Evolutionary conservation across 495 filamentous ascomycete genomes (phyloP), one percentile per base, ranked within the genome.

Genomic region (Aspergillus funiculosus): DNA sequence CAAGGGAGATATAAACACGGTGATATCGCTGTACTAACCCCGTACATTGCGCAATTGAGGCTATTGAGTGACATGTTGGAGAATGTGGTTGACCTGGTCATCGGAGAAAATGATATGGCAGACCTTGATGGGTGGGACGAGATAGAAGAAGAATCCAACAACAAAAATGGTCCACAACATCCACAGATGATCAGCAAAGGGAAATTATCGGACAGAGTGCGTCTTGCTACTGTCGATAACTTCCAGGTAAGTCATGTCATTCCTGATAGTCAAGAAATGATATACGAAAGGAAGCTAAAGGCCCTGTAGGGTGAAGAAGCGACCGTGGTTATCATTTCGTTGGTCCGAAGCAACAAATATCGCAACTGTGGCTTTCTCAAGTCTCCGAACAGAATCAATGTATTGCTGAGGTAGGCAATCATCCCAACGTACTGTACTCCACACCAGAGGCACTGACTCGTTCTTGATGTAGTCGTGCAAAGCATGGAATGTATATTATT

Each of bases 401-500:
- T 92, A 0, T 67, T 89, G 0, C 66, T 91, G 1, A 68, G n/a
- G n/a, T n/a, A n/a, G n/a, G n/a, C n/a, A n/a, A n/a, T n/a, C n/a
- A n/a, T n/a, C n/a, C n/a, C n/a, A n/a, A n/a, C n/a, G n/a, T n/a
- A n/a, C n/a, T n/a, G n/a, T n/a, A n/a, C n/a, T n/a, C n/a, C n/a
- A n/a, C n/a, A n/a, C n/a, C n/a, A n/a, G n/a, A n/a, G n/a, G n/a
- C n/a, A n/a, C n/a, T n/a, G n/a, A n/a, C n/a, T n/a, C n/a, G n/a
- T n/a, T n/a, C n/a, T n/a, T n/a, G n/a, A n/a, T n/a, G n/a, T n/a
- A n/a, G 64, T 25, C 80, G 88, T 5, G 87, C 87, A 5, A 68
- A 80, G 53, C 79, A 94, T 58, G 86, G 88, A 4, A 86, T 92
- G 82, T 94, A 88, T 56, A 77, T 94, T 36, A 80, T 92, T 39